These are phyloP conservation scores for Nothophaeocryptopus gaeumannii DNA, from an alignment of 2,329 filamentous ascomycete genomes.

Conservation along the genomic window DNA sequence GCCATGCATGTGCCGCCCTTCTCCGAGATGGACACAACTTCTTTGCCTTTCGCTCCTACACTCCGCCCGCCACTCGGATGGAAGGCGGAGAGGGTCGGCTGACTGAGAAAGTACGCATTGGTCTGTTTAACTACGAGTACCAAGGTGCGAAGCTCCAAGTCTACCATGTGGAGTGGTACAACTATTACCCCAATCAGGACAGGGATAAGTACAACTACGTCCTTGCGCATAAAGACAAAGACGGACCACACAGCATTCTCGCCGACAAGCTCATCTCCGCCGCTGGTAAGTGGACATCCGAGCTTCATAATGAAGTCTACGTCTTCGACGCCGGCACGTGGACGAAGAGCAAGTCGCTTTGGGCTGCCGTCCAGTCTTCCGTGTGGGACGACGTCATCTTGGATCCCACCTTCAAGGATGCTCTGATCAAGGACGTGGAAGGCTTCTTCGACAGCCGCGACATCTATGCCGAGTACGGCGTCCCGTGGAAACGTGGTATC, in stretches of 20 bases:
- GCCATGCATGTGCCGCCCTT: conserved; percentile 38
- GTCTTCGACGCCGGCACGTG: conserved; percentile 45
- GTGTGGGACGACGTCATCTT: conserved; percentile 49
- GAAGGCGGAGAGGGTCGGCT: conserved; percentile 36
- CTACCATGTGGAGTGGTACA: conserved; percentile 39
- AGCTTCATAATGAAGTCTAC: conserved; percentile 42
- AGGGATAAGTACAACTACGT: conserved; percentile 18
- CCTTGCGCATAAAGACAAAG: conserved; percentile 13
- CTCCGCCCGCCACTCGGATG: conserved; percentile 37
- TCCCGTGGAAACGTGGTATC: conserved; percentile 50
- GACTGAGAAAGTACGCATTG: conserved; percentile 39
- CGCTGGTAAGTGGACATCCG: conserved; percentile 40
- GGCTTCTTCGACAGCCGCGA: conserved; percentile 41
- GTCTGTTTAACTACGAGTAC: conserved; percentile 43
- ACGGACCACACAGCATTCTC: conserved; percentile 26
- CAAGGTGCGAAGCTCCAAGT: conserved; percentile 39
- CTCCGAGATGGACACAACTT: conserved; percentile 37
- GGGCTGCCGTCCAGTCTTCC: conserved; percentile 40
- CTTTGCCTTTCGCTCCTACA: conserved; percentile 35
- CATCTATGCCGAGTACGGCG: conserved; percentile 44
- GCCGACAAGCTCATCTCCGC: conserved; percentile 39
- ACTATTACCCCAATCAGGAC: not conserved
- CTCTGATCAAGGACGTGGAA: conserved; percentile 37
- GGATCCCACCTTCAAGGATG: conserved; percentile 44
- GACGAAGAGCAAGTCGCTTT: conserved; percentile 39